phyloP scores from a whole-genome alignment of 2,329 filamentous ascomycete genomes.

The Bipolaris gigantea region DNA sequence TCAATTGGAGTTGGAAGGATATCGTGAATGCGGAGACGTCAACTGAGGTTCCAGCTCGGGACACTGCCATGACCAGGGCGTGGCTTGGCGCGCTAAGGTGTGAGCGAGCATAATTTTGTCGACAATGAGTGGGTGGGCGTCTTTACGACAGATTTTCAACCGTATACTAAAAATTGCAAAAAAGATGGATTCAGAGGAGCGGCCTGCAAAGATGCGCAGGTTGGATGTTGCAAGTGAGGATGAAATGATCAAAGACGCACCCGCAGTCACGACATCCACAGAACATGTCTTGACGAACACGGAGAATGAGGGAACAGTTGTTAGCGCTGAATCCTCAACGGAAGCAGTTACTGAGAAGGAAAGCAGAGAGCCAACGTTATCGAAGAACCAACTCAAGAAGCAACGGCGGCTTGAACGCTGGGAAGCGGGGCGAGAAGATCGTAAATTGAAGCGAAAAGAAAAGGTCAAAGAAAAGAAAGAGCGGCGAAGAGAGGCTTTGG shows the following conservation, averaged over 20 bases:
- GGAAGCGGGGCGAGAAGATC: slow-evolving; percentile 68
- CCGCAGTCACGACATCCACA: slow-evolving; percentile 15
- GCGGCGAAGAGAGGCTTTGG: slow-evolving; percentile 52
- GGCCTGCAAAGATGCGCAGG: slow-evolving; percentile 60
- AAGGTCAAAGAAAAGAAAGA: slow-evolving; percentile 58
- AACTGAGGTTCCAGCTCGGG: slow-evolving; percentile 29
- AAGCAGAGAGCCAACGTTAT: slow-evolving; percentile 53
- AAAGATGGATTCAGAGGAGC: slow-evolving; percentile 59
- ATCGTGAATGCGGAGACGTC: slow-evolving; percentile 32
- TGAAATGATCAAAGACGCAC: slow-evolving; percentile 11
- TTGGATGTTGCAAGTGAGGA: slow-evolving; percentile 43
- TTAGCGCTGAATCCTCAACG: background rate
- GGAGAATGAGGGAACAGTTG: slow-evolving; percentile 15
- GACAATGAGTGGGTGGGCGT: slow-evolving; percentile 24
- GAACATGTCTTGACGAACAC: slow-evolving; percentile 14
- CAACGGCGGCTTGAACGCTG: slow-evolving; percentile 70
- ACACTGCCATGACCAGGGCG: slow-evolving; percentile 25
- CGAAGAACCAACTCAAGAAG: slow-evolving; percentile 87
- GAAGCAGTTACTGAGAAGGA: slow-evolving; percentile 9
- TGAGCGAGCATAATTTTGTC: slow-evolving; percentile 34
- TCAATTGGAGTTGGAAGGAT: slow-evolving; percentile 34
- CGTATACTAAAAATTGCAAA: background rate
- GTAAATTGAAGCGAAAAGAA: slow-evolving; percentile 61
- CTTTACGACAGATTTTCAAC: slow-evolving; percentile 5
- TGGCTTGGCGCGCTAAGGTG: slow-evolving; percentile 31